These are phyloP conservation scores for Diplodia scrobiculata DNA, from an alignment of 2,329 filamentous ascomycete species.

Conservation along the genomic window DNA sequence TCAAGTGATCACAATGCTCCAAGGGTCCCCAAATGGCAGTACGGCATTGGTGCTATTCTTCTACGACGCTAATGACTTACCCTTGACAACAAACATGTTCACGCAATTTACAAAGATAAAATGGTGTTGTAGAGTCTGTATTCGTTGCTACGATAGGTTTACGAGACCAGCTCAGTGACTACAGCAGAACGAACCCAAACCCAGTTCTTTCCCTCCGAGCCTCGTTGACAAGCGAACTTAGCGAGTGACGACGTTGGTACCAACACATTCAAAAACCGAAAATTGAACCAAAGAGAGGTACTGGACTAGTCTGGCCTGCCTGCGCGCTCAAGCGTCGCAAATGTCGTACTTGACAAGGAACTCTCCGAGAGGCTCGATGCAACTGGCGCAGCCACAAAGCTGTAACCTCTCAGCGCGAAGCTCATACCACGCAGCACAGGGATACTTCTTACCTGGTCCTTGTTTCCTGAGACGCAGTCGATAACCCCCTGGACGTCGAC, in stretches of 20 bases:
- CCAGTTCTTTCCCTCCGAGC: neutral
- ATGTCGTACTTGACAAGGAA: neutral
- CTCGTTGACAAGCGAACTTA: neutral
- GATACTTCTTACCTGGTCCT: neutral
- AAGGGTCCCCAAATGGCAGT: too few species aligned
- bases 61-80: too few species aligned
- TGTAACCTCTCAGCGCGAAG: neutral
- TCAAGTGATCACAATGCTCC: too few species aligned
- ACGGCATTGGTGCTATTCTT: too few species aligned
- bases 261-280: neutral
- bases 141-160: neutral
- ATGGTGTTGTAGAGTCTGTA: neutral
- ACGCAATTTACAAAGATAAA: neutral
- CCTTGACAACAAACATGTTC: neutral
- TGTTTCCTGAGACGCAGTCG: neutral
- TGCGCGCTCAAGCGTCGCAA: neutral
- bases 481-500: neutral
- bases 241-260: neutral
- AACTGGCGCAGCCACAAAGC: slow-evolving; percentile 1
- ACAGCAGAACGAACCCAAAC: neutral
- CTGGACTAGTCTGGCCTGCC: neutral
- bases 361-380: neutral
- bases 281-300: neutral
- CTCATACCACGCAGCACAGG: neutral
- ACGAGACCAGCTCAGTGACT: neutral